Conservation (phyloP, 768 basidiomycete genomes). For the Vararia minispora region DNA sequence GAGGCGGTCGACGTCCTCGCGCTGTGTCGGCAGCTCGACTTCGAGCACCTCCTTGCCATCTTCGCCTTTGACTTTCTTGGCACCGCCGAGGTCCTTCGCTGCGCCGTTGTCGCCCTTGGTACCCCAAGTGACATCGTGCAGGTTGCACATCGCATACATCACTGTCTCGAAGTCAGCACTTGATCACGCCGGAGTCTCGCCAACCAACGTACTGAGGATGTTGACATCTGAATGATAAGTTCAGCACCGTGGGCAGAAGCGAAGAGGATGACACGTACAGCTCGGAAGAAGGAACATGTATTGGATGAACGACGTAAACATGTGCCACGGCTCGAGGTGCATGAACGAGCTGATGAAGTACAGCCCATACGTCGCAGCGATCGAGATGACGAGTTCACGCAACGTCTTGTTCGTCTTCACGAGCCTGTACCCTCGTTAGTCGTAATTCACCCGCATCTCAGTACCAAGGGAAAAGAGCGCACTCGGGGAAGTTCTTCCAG, state of each 20-base stretch:
- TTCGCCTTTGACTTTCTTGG: slow-evolving; percentile 79
- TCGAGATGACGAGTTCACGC: slow-evolving; percentile 75
- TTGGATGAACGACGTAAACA: slow-evolving; percentile 86
- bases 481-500: slow-evolving; percentile 69
- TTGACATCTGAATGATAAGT: slow-evolving; percentile 45
- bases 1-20: slow-evolving; percentile 81
- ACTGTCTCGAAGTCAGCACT: slow-evolving; percentile 26
- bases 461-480: slow-evolving; percentile 16
- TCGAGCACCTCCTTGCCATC: slow-evolving; percentile 83
- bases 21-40: slow-evolving; percentile 69
- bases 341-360: slow-evolving; percentile 83
- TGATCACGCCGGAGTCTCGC: not conserved
- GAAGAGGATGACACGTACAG: slow-evolving; percentile 29
- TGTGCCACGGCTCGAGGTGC: slow-evolving; percentile 94
- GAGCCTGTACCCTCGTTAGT: slow-evolving; percentile 28
- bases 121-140: slow-evolving; percentile 88
- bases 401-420: slow-evolving; percentile 57
- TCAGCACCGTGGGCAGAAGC: not conserved
- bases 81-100: slow-evolving; percentile 80
- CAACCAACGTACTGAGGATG: slow-evolving; percentile 49
- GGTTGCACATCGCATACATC: slow-evolving; percentile 92
- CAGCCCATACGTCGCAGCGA: slow-evolving; percentile 68
- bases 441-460: not conserved
- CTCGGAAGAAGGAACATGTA: slow-evolving; percentile 86
- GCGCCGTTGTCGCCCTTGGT: slow-evolving; percentile 89